Base-by-base conservation (phyloP, 441 rosid species). In the Syzygium syzygioides region DNA sequence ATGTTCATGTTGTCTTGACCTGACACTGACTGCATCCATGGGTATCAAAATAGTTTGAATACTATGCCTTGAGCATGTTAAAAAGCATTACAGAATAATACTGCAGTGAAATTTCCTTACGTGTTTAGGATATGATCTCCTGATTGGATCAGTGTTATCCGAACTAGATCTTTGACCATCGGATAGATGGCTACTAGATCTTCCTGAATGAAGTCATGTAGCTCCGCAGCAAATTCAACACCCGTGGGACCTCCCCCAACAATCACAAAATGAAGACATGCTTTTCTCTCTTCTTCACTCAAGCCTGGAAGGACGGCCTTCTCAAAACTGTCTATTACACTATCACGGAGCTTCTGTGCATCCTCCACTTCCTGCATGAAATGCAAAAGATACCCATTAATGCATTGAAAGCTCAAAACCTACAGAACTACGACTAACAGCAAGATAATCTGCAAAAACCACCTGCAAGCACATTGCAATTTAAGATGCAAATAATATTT, bases 171-270 rank as follows among this genome's bases (percentile, higher is more conserved):
- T 90, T 96, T 97, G 66, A 95, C 96, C n/a, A 83, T 87, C 10
- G 97, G 98, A 90, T 97, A 97, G 90, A 96, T 91, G 37, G 92
- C 91, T 86, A 92, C 91, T 71, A 97, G 76, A 92, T 97, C 99
- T 92, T 97, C 99, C 87, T 68, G 85, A 54, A 97, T 88, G 92
- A 90, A 97, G 92, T 97, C 99, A 85, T 97, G 99, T 88, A 97
- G 91, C 93, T 97, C 99, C 11, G 98, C 99, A 84, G 98, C 97
- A 95, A 96, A 98, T 94, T 96, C 99, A 60, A 98, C 98, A 85
- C 99, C 99, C 86, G 99, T 98, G 13, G 99, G 99, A 86, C 99
- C 99, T 15, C 99, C 99, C 85, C 99, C 99, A 57, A 98, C 99
- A 76, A 98, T 93, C 85, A 98, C 96, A 88, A 98, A 98, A 92